These are phyloP conservation scores for Fusarium pininemorale DNA, from an alignment of 2,329 filamentous ascomycete species.

Conservation along the genomic window DNA sequence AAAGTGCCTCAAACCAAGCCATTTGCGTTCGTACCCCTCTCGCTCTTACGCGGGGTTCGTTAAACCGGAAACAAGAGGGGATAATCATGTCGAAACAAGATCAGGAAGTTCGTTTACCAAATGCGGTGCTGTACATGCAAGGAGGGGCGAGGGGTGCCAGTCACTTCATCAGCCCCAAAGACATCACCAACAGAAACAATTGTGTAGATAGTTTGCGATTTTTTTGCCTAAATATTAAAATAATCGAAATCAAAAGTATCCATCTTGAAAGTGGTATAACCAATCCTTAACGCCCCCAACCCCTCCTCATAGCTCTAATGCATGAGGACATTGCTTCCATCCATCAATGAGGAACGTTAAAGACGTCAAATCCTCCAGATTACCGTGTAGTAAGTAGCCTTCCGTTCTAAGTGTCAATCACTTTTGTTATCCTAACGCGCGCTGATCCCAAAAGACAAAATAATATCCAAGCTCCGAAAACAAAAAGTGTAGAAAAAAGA, in stretches of 20 bases:
- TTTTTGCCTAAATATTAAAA: slow-evolving; percentile 37
- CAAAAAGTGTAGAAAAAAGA: slow-evolving; percentile 11
- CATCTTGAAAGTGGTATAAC: slow-evolving; percentile 32
- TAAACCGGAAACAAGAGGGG: slow-evolving; percentile 10
- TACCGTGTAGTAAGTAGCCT: slow-evolving; percentile 44
- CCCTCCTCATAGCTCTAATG: slow-evolving; percentile 28
- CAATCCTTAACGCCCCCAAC: slow-evolving; percentile 28
- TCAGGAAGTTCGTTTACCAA: neutral
- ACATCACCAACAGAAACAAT: neutral
- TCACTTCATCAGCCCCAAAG: neutral
- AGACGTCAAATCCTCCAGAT: slow-evolving; percentile 38
- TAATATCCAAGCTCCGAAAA: slow-evolving; percentile 31
- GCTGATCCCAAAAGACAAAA: slow-evolving; percentile 22
- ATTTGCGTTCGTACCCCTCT: slow-evolving; percentile 21
- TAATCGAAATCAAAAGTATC: slow-evolving; percentile 22
- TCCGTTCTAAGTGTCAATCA: slow-evolving; percentile 43
- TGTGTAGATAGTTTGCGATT: slow-evolving; percentile 32
- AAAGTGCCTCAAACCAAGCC: slow-evolving; percentile 29
- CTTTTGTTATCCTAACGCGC: slow-evolving; percentile 43
- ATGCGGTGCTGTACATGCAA: neutral
- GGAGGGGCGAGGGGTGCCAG: neutral
- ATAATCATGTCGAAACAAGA: neutral
- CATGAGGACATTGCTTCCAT: slow-evolving; percentile 28
- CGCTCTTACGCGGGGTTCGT: slow-evolving; percentile 9
- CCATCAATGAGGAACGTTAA: slow-evolving; percentile 34